A percentile compares a stretch with the other conserved stretches of the same genome.
Evolutionary conservation across 2,329 filamentous ascomycete genomes (phyloP).

Genomic region (Fonsecaea multimorphosa): DNA sequence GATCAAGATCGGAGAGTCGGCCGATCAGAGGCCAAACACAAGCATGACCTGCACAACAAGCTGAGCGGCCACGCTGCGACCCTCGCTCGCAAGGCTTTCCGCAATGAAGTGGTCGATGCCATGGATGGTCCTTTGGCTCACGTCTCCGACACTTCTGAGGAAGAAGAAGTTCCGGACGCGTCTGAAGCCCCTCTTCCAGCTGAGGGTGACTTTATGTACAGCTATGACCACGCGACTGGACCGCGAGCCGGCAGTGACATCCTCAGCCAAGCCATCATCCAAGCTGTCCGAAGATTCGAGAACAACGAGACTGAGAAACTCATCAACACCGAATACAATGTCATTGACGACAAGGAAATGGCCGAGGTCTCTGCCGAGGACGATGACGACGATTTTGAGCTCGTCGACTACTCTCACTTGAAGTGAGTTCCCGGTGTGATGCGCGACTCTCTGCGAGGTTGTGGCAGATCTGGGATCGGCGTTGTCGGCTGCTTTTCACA

Average conservation of each 20-base stretch:
- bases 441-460: not conserved
- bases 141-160: constrained; percentile 41
- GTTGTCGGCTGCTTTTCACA: constrained; percentile 16
- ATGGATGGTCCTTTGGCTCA: constrained; percentile 40
- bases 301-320: constrained; percentile 66
- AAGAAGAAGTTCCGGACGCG: constrained; percentile 44
- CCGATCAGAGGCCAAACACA: constrained; percentile 24
- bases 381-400: constrained; percentile 51
- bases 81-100: constrained; percentile 41
- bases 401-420: constrained; percentile 46
- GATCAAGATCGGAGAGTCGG: constrained; percentile 25
- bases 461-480: not conserved
- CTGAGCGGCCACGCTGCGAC: constrained; percentile 31
- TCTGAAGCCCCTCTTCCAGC: constrained; percentile 55
- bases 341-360: constrained; percentile 49
- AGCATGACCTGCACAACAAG: constrained; percentile 29
- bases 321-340: constrained; percentile 65
- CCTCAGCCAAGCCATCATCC: constrained; percentile 61
- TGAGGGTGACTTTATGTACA: constrained; percentile 60
- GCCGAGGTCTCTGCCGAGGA: constrained; percentile 47
- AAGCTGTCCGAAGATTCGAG: constrained; percentile 66
- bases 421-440: constrained; percentile 19
- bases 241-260: constrained; percentile 63
- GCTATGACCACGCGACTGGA: constrained; percentile 58
- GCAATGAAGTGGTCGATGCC: constrained; percentile 45